Evolutionary conservation across 2,329 filamentous ascomycete species (phyloP), one percentile per base, ranked within the genome.

Genomic region (Knoxdaviesia proteae): DNA sequence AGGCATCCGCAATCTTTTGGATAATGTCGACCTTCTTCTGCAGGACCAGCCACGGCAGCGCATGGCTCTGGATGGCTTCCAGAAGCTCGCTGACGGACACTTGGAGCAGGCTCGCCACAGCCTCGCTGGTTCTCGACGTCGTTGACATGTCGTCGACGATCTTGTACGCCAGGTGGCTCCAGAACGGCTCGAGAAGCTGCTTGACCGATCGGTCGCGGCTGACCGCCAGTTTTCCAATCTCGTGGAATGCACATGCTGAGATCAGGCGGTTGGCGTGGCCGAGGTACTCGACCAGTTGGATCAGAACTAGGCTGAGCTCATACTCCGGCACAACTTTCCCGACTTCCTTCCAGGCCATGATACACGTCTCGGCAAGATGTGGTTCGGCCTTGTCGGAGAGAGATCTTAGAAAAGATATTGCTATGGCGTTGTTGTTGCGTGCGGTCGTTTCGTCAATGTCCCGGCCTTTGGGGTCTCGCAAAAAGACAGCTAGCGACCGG

Each of bases 331-430:
- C 79, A 7, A 79, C 68, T 45, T 75, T 78, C 47, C 84, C 88
- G 40, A 94, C 67, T 53, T 84, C 79, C n/a, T 81, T 80, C 72
- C 88, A 86, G 9, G 83, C 80, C 59, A 90, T 65, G 45, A 96
- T 79, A 48, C 83, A 78, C 11, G 84, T 87, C 58, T 96, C 88
- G 41, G 86, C 78, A 38, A 87, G 61, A 46, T 75, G 68, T 5
- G 76, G 59, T 6, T 74, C 65, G 43, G 76, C 71, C 45, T 77
- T 77, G 39, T 83, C 77, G 1, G 80, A 83, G 7, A 92, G 65
- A 4, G 67, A 71, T 48, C 77, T 78, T 7, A 96, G 63, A 50
- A 82, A 72, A 32, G 79, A 71, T 6, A 94, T 64, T 1, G 74
- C 72, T 44, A 74, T 72, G 41, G 40, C 38, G 20, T 45, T 43